Evolutionary conservation across 208 protist genomes (phyloP), one percentile per base, ranked within the genome.

Genomic region (Crithidia thermophila): DNA sequence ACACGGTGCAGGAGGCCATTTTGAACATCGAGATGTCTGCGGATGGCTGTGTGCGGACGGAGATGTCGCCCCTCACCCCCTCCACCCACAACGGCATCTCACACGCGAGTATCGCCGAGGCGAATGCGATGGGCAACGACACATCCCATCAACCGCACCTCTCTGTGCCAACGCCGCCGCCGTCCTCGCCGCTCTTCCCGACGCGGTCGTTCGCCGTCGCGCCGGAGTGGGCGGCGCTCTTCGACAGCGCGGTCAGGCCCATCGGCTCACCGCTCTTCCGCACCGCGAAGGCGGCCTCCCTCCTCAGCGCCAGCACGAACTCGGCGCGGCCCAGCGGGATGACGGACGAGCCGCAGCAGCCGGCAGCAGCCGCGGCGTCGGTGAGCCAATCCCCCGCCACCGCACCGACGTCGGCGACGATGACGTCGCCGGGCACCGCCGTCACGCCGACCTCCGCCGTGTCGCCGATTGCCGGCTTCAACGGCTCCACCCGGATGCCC

Each of bases 1-100:
- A 95, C 40, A 88, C 85, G 39, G 83, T 95, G 14, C 81, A 92
- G 43, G 77, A 78, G 28, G 90, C 85, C 20, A 94, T 95, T 55
- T 80, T 86, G 11, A 84, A 85, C 39, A 91, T 95, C 74, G 77
- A 95, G 53, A 65, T 62, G 63, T 64, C 58, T 18, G 31, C 45
- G n/a, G 70, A 65, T 28, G 47, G 36, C 39, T 28, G 42, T 16
- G 62, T 39, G 30, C 43, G 39, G 16, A 23, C 58, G 31, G 49
- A 13, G 28, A 33, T 36, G 25, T 65, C 28, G 21, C 30, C 14
- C 11, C 27, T 16, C 11, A 46, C 51, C 0, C 4, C 10, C 34
- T 5, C 37, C 14, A 20, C 36, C 36, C 11, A 21, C 46, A 36
- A 25, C 60, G 14, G n/a, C 21, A 34, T 9, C 11, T 42, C 31